These are phyloP conservation scores for Schizophyllum amplum DNA, from an alignment of 1,284 basidiomycete genomes.

Conservation along the genomic window DNA sequence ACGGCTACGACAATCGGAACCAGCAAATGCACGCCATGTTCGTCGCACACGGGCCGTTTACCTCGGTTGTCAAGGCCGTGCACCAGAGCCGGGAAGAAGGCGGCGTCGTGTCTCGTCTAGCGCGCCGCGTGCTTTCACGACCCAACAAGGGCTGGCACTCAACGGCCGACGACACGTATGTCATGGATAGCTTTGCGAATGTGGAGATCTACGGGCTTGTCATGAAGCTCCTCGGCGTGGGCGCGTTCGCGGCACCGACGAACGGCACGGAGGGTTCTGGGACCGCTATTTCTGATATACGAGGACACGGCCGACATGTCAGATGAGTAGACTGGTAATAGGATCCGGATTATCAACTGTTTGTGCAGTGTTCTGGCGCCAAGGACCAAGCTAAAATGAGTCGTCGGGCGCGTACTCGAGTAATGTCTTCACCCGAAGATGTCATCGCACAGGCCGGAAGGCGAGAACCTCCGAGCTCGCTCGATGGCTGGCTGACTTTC, in stretches of 20 bases:
- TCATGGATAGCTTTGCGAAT: conserved; percentile 77
- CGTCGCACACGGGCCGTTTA: conserved; percentile 84
- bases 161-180: conserved; percentile 52
- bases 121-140: conserved; percentile 21
- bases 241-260: conserved; percentile 43
- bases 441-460: no score
- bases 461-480: no score
- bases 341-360: no score
- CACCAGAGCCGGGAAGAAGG: conserved; percentile 29
- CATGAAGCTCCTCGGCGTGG: conserved; percentile 65
- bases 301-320: neutral
- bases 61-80: conserved; percentile 52
- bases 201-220: conserved; percentile 82
- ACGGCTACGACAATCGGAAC: conserved; percentile 77
- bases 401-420: no score
- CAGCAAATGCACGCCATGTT: conserved; percentile 84
- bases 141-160: conserved; percentile 59
- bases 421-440: no score
- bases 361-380: no score
- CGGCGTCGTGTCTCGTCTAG: conserved; percentile 10
- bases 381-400: no score
- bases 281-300: conserved; percentile 51
- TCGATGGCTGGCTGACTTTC: no score
- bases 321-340: no score
- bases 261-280: conserved; percentile 80